Evolutionary conservation across 805 yeast genomes (phyloP), one percentile per base, ranked within the genome.

Genomic region (Yamadazyma nakazawae): DNA sequence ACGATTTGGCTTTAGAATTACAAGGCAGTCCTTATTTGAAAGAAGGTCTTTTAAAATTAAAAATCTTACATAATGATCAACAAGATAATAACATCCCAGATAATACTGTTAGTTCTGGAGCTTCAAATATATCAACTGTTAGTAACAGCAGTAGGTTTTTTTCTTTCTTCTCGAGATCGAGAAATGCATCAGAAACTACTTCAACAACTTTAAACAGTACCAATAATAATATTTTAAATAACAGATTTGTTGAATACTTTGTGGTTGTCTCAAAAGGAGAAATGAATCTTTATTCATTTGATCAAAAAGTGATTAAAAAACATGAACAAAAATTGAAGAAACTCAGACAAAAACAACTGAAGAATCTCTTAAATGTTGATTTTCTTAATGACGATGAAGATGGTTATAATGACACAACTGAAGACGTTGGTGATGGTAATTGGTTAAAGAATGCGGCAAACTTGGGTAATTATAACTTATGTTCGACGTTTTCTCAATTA

Each of bases 21-120:
- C 75, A 75, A 43, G 92, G 92, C 1, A 81, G 91, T 0, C 92
- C 94, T 1, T 85, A 88, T 80, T 74, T 82, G 47, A 83, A 85
- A 58, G 92, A 85, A 64, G 92, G 94, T 1, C 57, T 85, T 32
- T 68, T 82, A 53, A 71, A 76, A 51, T 62, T 70, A 55, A 65
- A 62, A 48, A 62, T 69, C 24, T 52, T 61, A 45, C 63, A 69
- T 50, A 64, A 70, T 56, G 75, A 68, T 54, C 62, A 60, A 54
- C 63, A 63, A 19, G 75, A 71, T 54, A 55, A 55, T 42, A 50
- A 48, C 28, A 17, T 47, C 14, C 50, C 53, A 13, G 54, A 50
- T 21, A 45, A 24, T 18, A 28, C 44, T n/a, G 18, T 35, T 9
- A 30, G 49, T 13, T 32, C 51, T 32, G 46, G 46, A 13, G 54